Evolutionary conservation across 1,139 yeast genomes (phyloP), one percentile per base, ranked within the genome.

Genomic region (Kodamaea derodonti): DNA sequence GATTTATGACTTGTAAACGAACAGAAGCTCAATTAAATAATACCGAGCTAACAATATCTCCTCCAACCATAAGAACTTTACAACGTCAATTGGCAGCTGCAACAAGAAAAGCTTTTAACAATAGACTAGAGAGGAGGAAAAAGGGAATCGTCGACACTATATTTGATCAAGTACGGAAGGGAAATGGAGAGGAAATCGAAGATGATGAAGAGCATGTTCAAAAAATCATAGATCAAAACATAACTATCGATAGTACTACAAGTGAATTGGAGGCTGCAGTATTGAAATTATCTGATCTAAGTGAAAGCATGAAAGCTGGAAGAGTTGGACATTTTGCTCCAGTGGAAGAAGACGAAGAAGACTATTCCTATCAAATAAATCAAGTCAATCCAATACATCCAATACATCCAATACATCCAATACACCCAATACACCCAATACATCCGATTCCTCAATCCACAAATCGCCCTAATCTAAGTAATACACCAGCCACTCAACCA

Each of bases 41-140:
- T 28, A 35, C 34, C 11, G 39, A 42, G 6, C 37, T 48, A 15
- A 41, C 51, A 3, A 52, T 60, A 7, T 13, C 17, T 6, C 28
- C 28, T 5, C 70, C 70, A 7, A 63, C 70, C 2, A 60, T 63
- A 6, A 42, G 70, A 29, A 64, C 70, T 1, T 49, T 64, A 35
- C 70, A 64, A 40, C 45, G 69, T 30, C 70, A 64, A 36, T 45
- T 64, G 30, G 56, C 64, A 10, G 44, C 58, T 9, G 69, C 69
- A n/a, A 48, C 62, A 24, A 56, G 49, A 41, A 62, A 61, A 40
- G 64, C 64, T 8, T 42, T 42, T 31, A 32, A 45, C 24, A 40
- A 48, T 20, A 43, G 42, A 26, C 37, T 42, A 14, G 40, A 45
- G 34, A 30, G 40, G 36, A 17, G 32, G 29, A 25, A 31, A 24